phyloP scores from a whole-genome alignment of 805 yeast genomes.

The Alloascoidea hylecoeti region DNA sequence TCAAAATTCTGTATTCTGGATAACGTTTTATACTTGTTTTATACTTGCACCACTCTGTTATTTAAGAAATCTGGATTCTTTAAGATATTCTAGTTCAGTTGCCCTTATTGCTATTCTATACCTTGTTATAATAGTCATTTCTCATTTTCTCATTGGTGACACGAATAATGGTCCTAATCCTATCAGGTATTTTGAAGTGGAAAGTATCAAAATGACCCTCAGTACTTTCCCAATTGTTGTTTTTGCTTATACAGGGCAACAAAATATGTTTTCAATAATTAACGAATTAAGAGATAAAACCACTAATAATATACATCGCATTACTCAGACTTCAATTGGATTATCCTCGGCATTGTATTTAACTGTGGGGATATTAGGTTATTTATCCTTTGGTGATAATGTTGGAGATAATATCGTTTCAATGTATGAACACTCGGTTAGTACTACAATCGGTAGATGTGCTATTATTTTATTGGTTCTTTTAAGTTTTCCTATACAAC shows the following conservation, averaged over 20 bases:
- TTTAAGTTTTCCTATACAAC: constrained; percentile 78
- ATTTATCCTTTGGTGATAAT: constrained; percentile 72
- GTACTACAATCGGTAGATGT: constrained; percentile 68
- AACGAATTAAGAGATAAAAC: constrained; percentile 61
- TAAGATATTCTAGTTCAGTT: constrained; percentile 72
- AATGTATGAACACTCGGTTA: constrained; percentile 49
- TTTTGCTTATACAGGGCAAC: constrained; percentile 93
- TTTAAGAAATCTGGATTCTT: constrained; percentile 62
- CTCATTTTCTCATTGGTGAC: constrained; percentile 53
- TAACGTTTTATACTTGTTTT: constrained; percentile 18
- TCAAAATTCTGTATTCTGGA: constrained; percentile 28
- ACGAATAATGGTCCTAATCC: constrained; percentile 35
- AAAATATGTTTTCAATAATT: constrained; percentile 81
- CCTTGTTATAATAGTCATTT: constrained; percentile 55
- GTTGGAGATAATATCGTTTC: constrained; percentile 71
- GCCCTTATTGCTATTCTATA: constrained; percentile 76
- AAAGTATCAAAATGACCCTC: constrained; percentile 27
- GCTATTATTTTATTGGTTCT: constrained; percentile 73
- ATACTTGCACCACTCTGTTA: constrained; percentile 53
- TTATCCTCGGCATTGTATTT: constrained; percentile 51
- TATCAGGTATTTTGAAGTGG: constrained; percentile 32
- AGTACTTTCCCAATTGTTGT: constrained; percentile 82
- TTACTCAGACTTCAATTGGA: constrained; percentile 40
- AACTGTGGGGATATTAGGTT: constrained; percentile 69
- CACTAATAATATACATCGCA: constrained; percentile 24